Evolutionary conservation across 495 filamentous ascomycete species (phyloP).

Genomic region (Xylaria scruposa): DNA sequence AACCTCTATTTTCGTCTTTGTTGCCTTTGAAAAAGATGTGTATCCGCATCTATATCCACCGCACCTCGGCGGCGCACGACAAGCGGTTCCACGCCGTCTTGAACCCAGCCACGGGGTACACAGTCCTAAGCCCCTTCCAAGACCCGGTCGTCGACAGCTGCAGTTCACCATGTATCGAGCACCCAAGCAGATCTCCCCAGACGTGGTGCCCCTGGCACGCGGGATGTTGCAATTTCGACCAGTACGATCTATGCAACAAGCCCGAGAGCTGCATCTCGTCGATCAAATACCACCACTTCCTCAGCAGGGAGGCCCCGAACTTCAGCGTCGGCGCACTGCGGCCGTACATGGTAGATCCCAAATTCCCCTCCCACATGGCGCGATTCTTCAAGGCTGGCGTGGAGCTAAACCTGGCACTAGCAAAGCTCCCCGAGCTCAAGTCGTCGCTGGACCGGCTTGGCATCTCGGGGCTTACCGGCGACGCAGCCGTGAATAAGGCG

Average conservation of each 20-base stretch:
- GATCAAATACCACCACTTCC: slow-evolving; percentile 4
- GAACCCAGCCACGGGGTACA: slow-evolving; percentile 31
- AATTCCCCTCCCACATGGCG: not conserved
- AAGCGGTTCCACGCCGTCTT: slow-evolving; percentile 27
- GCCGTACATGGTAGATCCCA: not conserved
- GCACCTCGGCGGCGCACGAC: slow-evolving; percentile 30
- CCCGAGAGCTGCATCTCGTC: not conserved
- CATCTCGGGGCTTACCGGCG: not conserved
- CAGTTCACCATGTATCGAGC: not conserved
- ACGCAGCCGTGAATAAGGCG: not conserved
- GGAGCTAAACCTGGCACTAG: slow-evolving; percentile 19
- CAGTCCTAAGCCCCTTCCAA: slow-evolving; percentile 33
- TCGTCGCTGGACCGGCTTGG: not conserved
- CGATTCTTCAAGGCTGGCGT: slow-evolving; percentile 31
- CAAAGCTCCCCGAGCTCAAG: not conserved
- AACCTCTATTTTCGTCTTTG: too few species aligned
- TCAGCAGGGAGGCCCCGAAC: not conserved
- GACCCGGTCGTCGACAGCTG: not conserved
- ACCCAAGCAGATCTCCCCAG: not conserved
- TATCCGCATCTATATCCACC: slow-evolving; percentile 5
- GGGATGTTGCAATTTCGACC: not conserved
- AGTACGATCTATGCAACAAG: not conserved
- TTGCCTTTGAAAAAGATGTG: not conserved
- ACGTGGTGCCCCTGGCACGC: not conserved
- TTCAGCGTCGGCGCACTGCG: not conserved